phyloP scores from a whole-genome alignment of 2,329 filamentous ascomycete species.

The Stromatinia cepivora region DNA sequence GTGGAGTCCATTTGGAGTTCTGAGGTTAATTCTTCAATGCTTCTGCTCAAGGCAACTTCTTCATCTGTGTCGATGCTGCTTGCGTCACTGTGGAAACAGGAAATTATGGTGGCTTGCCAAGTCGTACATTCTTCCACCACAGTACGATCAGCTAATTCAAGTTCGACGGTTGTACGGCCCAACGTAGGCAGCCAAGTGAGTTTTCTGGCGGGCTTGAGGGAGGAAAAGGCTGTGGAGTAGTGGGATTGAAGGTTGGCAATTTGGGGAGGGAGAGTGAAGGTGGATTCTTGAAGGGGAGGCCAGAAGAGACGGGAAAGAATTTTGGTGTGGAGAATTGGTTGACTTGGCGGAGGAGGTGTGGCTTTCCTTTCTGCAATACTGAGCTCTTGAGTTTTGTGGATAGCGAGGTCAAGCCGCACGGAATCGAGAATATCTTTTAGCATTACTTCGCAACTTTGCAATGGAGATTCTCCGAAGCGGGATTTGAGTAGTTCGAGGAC shows the following conservation, averaged over 20 bases:
- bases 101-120: constrained; percentile 85
- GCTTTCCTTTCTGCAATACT: constrained; percentile 38
- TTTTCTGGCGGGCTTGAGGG: constrained; percentile 79
- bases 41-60: constrained; percentile 40
- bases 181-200: constrained; percentile 85
- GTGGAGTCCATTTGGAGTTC: constrained; percentile 70
- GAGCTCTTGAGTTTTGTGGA: constrained; percentile 55
- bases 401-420: constrained; percentile 65
- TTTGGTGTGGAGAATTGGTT: constrained; percentile 65
- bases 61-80: constrained; percentile 27
- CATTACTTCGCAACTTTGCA: constrained; percentile 98
- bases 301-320: constrained; percentile 93
- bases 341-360: constrained; percentile 37
- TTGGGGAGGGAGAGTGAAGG: constrained; percentile 61
- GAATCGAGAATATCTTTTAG: constrained; percentile 89
- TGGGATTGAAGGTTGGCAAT: constrained; percentile 62
- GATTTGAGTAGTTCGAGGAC: constrained; percentile 86
- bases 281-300: constrained; percentile 74
- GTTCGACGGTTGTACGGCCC: constrained; percentile 75
- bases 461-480: constrained; percentile 78
- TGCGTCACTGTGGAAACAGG: constrained; percentile 65
- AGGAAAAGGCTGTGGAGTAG: constrained; percentile 76
- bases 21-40: constrained; percentile 54
- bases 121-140: constrained; percentile 72
- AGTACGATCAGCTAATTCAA: constrained; percentile 79